Conservation (phyloP, 2,329 filamentous ascomycete genomes). For the Fusarium virguliforme region DNA sequence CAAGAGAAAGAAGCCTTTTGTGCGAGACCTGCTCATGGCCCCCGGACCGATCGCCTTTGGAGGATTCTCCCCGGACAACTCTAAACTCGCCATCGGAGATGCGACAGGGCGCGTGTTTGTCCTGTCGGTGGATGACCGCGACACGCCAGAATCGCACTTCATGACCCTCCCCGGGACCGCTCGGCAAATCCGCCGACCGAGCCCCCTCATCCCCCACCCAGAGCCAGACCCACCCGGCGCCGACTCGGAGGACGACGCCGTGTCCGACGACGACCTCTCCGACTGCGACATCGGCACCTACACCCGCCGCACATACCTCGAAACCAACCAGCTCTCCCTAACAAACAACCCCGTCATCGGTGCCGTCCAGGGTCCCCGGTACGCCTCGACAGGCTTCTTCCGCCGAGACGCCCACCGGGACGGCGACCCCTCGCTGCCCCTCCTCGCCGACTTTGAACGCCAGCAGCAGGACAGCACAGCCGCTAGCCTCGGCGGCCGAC, state of each 20-base stretch:
- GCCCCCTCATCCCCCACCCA: slow-evolving; percentile 66
- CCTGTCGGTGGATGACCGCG: slow-evolving; percentile 65
- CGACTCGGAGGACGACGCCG: slow-evolving; percentile 38
- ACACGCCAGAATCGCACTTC: slow-evolving; percentile 56
- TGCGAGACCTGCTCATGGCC: slow-evolving; percentile 69
- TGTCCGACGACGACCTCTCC: slow-evolving; percentile 19
- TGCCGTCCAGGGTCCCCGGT: slow-evolving; percentile 70
- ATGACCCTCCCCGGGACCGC: slow-evolving; percentile 56
- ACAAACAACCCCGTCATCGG: slow-evolving; percentile 66
- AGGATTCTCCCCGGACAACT: slow-evolving; percentile 70
- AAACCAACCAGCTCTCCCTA: slow-evolving; percentile 59
- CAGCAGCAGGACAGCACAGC: slow-evolving; percentile 62
- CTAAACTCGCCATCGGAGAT: slow-evolving; percentile 72
- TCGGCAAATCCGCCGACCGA: slow-evolving; percentile 62
- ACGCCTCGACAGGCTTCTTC: slow-evolving; percentile 64
- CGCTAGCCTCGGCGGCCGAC: slow-evolving; percentile 46
- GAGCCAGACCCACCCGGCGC: slow-evolving; percentile 62
- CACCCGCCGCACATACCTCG: slow-evolving; percentile 55
- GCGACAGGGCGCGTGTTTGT: slow-evolving; percentile 74
- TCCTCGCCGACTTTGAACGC: slow-evolving; percentile 62
- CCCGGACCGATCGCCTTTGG: slow-evolving; percentile 72
- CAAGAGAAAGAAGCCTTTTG: slow-evolving; percentile 60
- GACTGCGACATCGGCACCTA: slow-evolving; percentile 45
- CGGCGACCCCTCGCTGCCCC: slow-evolving; percentile 60
- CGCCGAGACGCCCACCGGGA: slow-evolving; percentile 65